A percentile compares a stretch with the other conserved stretches of the same genome.
These are phyloP conservation scores for Tolypocladium inflatum DNA, from an alignment of 2,329 filamentous ascomycete genomes.

Conservation along the genomic window DNA sequence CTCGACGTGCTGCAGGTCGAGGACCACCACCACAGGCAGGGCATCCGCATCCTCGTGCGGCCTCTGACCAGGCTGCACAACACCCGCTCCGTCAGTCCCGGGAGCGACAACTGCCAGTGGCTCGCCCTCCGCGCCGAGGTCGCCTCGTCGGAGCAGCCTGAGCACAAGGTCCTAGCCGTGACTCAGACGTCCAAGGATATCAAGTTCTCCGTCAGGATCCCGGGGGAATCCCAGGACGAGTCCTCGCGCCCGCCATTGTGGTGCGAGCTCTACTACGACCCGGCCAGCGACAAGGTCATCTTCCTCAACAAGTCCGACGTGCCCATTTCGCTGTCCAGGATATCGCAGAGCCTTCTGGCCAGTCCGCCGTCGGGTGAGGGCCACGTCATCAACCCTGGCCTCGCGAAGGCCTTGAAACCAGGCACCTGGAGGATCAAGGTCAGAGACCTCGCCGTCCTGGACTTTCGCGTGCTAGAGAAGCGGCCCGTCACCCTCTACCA, in stretches of 20 bases:
- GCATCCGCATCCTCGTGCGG: slow-evolving; percentile 48
- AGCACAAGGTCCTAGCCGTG: slow-evolving; percentile 48
- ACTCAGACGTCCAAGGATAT: slow-evolving; percentile 51
- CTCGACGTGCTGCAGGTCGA: slow-evolving; percentile 43
- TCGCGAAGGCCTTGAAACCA: slow-evolving; percentile 37
- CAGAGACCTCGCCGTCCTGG: slow-evolving; percentile 38
- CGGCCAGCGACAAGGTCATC: slow-evolving; percentile 47
- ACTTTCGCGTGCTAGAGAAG: slow-evolving; percentile 50
- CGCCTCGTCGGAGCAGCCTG: slow-evolving; percentile 39
- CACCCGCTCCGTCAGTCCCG: slow-evolving; percentile 45
- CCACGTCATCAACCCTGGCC: slow-evolving; percentile 33
- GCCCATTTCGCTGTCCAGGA: slow-evolving; percentile 38
- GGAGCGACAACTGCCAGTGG: slow-evolving; percentile 47
- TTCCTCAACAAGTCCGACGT: slow-evolving; percentile 45
- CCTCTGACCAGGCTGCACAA: slow-evolving; percentile 41
- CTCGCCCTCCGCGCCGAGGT: slow-evolving; percentile 45
- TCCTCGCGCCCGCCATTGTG: slow-evolving; percentile 39
- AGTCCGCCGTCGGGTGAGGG: slow-evolving; percentile 31
- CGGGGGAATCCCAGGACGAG: slow-evolving; percentile 33
- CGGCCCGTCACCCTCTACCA: slow-evolving; percentile 33
- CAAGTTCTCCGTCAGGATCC: slow-evolving; percentile 49
- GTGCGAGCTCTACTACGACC: slow-evolving; percentile 53
- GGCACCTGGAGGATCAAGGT: slow-evolving; percentile 49
- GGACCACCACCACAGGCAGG: slow-evolving; percentile 42
- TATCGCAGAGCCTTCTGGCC: slow-evolving; percentile 29